Percentiles rank a stretch among this genome's conserved stretches.
Conservation (phyloP, 306 rosid species). For the Dalbergia oliveri region DNA sequence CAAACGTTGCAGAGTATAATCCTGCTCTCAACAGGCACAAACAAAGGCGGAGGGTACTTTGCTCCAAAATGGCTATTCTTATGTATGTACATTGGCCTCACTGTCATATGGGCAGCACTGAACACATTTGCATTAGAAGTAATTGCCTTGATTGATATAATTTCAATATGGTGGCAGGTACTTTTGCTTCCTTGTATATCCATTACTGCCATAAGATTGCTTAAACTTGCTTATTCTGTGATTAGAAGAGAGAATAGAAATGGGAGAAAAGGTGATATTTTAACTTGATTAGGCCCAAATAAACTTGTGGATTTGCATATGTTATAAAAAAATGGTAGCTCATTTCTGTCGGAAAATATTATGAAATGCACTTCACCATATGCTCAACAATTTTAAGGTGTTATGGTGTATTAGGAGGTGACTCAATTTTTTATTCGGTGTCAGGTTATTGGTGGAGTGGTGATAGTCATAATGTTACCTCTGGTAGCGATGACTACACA, state of each 20-base stretch:
- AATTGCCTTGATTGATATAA: conserved; percentile 75
- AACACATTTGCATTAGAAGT: conserved; percentile 87
- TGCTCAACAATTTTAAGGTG: background rate
- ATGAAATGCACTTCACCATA: conserved; percentile 10
- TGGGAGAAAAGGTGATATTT: conserved; percentile 1
- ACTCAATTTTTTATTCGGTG: conserved; percentile 19
- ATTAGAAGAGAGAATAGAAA: background rate
- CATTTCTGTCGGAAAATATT: background rate
- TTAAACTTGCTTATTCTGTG: conserved; percentile 21
- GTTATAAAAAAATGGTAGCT: background rate
- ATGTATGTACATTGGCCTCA: conserved; percentile 82
- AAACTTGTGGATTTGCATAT: conserved; percentile 17
- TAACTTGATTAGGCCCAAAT: background rate
- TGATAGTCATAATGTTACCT: conserved; percentile 83
- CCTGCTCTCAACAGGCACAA: conserved; percentile 74
- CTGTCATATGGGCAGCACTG: conserved; percentile 82
- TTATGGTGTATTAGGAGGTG: conserved; percentile 15
- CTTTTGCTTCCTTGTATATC: conserved; percentile 23
- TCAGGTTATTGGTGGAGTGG: conserved; percentile 78
- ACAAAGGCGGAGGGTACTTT: conserved; percentile 84
- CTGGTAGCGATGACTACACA: conserved; percentile 71
- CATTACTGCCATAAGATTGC: background rate
- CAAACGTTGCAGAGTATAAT: conserved; percentile 83
- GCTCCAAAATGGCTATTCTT: conserved; percentile 90
- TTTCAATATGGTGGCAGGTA: conserved; percentile 98